Conservation (phyloP, 2,329 filamentous ascomycete species). For the Aspergillus sp. region DNA sequence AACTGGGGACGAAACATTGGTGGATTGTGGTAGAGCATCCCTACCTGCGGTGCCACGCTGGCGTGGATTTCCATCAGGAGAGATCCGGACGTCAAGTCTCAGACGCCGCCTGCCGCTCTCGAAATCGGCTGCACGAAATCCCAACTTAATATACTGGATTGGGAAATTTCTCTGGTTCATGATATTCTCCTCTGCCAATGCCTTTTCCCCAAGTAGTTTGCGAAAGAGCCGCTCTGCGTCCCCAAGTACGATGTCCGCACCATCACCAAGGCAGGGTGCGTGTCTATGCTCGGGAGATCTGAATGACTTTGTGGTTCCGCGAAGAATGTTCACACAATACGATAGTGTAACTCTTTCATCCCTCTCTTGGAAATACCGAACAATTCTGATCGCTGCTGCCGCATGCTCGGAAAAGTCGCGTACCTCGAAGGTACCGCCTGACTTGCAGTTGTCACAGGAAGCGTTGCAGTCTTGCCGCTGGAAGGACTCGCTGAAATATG, state of each 20-base stretch:
- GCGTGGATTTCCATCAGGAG: constrained; percentile 41
- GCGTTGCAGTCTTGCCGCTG: constrained; percentile 67
- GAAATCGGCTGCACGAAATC: constrained; percentile 50
- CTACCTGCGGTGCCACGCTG: constrained; percentile 33
- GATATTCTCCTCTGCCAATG: constrained; percentile 68
- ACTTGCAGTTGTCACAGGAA: constrained; percentile 87
- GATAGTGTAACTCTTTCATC: constrained; percentile 66
- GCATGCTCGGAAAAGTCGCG: constrained; percentile 78
- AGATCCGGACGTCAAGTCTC: constrained; percentile 55
- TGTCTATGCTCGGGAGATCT: constrained; percentile 52
- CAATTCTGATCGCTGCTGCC: constrained; percentile 66
- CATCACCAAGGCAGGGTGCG: constrained; percentile 64
- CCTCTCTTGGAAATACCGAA: constrained; percentile 51
- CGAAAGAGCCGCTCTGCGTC: constrained; percentile 85
- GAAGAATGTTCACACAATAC: constrained; percentile 81
- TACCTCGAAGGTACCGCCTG: constrained; percentile 66
- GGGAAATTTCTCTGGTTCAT: constrained; percentile 67
- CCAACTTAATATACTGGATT: constrained; percentile 61
- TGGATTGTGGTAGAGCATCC: constrained; percentile 58
- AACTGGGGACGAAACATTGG: constrained; percentile 66
- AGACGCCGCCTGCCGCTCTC: constrained; percentile 44
- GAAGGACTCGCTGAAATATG: constrained; percentile 93
- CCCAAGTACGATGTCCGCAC: constrained; percentile 67
- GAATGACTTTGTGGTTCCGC: constrained; percentile 65
- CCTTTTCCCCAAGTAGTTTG: constrained; percentile 70